Conservation (phyloP, 1,139 yeast genomes). For the Yamadazyma mexicana region DNA sequence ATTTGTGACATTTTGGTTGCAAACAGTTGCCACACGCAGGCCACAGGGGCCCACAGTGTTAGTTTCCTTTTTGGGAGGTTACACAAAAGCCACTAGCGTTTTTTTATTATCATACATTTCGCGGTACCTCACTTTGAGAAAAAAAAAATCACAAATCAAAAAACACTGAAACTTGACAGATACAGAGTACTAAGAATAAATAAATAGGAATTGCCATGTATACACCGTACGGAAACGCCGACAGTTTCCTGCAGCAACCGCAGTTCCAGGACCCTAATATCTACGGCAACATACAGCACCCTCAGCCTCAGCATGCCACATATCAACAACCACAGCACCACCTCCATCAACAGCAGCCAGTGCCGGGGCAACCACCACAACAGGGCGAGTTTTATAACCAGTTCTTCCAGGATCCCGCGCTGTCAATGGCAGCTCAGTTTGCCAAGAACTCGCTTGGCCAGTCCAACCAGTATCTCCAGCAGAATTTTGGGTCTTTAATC, state of each 20-base stretch:
- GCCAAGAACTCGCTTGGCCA: slow-evolving; percentile 81
- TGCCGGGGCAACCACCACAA: slow-evolving; percentile 6
- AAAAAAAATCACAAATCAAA: no score
- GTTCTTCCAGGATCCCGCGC: slow-evolving; percentile 75
- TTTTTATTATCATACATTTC: no score
- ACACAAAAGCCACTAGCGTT: no score
- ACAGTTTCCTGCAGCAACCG: slow-evolving; percentile 10
- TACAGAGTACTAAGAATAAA: no score
- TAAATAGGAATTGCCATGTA: no score
- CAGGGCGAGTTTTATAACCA: slow-evolving; percentile 22
- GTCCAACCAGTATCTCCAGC: slow-evolving; percentile 71
- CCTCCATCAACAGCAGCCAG: slow-evolving; percentile 16
- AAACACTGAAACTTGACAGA: no score
- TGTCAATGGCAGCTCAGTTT: slow-evolving; percentile 84
- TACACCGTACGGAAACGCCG: slow-evolving; percentile 41
- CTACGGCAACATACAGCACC: slow-evolving; percentile 22
- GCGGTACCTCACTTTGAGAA: no score
- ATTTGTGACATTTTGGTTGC: no score
- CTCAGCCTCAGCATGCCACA: slow-evolving; percentile 25
- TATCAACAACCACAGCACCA: slow-evolving; percentile 22
- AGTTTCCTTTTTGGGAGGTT: no score
- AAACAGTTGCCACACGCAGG: no score
- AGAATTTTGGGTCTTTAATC: slow-evolving; percentile 60
- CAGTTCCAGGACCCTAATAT: slow-evolving; percentile 10
- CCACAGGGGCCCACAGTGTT: no score